Evolutionary conservation across 2,329 filamentous ascomycete species (phyloP).

Genomic region (Elsinoe australis): DNA sequence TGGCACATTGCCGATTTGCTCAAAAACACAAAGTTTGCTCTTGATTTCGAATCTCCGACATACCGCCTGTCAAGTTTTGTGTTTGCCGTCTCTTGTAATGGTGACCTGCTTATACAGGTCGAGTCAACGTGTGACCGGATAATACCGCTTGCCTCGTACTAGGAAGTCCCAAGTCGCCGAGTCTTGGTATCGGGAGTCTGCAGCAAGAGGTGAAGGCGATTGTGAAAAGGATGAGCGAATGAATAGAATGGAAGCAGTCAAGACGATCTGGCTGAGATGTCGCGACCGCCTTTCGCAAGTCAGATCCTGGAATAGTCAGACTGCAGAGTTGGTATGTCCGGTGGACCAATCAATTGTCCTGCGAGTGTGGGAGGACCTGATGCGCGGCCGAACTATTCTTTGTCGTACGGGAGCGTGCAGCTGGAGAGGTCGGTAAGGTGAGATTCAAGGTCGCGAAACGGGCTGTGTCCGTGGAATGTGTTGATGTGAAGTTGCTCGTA

Average conservation of each 20-base stretch:
- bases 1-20: too few species aligned
- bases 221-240: slow-evolving; percentile 1
- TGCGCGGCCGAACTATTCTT: neutral
- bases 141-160: too few species aligned
- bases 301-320: neutral
- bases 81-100: too few species aligned
- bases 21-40: too few species aligned
- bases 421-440: neutral
- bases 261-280: neutral
- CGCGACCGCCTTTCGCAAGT: slow-evolving; percentile 4
- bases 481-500: neutral
- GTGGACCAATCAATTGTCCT: neutral
- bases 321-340: slow-evolving; percentile 8
- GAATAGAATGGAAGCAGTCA: slow-evolving; percentile 3
- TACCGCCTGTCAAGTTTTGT: too few species aligned
- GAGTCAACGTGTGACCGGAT: too few species aligned
- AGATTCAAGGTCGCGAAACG: neutral
- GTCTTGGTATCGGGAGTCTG: neutral
- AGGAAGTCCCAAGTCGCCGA: neutral
- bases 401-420: slow-evolving; percentile 3
- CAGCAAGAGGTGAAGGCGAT: neutral
- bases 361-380: neutral
- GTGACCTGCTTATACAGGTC: too few species aligned
- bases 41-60: too few species aligned
- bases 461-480: neutral